Conservation (phyloP, 305 asterid species). For the Solanum hybrid region DNA sequence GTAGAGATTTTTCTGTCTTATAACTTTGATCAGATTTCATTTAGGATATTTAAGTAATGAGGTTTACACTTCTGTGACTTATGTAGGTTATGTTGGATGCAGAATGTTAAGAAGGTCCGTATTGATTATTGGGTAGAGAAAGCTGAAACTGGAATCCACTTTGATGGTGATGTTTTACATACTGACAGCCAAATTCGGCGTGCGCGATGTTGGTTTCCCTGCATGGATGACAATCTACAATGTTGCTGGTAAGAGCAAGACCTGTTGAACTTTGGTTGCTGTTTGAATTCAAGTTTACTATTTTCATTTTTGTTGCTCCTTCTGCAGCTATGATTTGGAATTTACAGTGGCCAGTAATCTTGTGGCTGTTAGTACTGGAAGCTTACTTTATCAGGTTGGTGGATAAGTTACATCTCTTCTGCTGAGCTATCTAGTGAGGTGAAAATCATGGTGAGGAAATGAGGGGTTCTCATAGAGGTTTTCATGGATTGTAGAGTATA, state of each 20-base stretch:
- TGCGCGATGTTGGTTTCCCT: conserved; percentile 99
- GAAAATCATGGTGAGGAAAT: not conserved
- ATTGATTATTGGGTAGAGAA: conserved; percentile 98
- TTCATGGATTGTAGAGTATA: not conserved
- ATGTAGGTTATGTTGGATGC: conserved; percentile 62
- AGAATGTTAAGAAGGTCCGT: conserved; percentile 72
- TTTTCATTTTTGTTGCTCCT: conserved; percentile 20
- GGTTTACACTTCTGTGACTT: conserved; percentile 29
- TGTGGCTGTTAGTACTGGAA: conserved; percentile 92
- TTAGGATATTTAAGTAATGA: conserved; percentile 22
- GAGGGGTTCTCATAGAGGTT: not conserved
- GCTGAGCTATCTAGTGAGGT: not conserved
- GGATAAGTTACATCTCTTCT: not conserved
- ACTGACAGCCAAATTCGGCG: conserved; percentile 95
- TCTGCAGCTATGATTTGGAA: conserved; percentile 84
- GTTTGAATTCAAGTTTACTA: conserved; percentile 3
- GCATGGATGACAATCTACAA: conserved; percentile 91
- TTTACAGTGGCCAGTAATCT: conserved; percentile 85
- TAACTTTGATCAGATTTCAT: not conserved
- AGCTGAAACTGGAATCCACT: conserved; percentile 95
- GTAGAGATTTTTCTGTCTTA: not conserved
- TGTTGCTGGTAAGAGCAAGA: conserved; percentile 60
- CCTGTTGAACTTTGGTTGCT: not conserved
- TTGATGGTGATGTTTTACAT: conserved; percentile 64
- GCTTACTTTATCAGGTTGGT: conserved; percentile 88